Base-by-base conservation (phyloP, 2,329 filamentous ascomycete species). In the Cladorrhinum sp. region DNA sequence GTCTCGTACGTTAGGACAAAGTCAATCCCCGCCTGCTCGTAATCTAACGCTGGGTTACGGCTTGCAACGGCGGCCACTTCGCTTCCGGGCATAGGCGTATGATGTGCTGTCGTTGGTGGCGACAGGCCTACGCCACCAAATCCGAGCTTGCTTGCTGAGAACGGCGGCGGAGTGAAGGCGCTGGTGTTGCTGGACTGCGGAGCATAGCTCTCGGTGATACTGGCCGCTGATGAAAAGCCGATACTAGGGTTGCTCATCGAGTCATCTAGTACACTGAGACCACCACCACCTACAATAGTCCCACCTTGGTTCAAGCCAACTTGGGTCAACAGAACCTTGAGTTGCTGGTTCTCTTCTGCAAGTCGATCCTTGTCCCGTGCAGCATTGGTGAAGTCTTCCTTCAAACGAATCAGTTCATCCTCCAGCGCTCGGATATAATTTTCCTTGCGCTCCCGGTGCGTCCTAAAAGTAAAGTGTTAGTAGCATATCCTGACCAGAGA, bases 401-500 rank as follows among this genome's bases (percentile, higher is more conserved):
- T 95, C 49, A 98, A 80, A 53, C 92, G 88, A 20, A 96, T 81
- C 4, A 98, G 90, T 76, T 98, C 92, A 70, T 93, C 88, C 75
- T 99, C 95, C 16, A 98, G 84, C 10, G 90, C 87, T 74, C 96
- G 96, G 79, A 97, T 96, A 74, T 98, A 98, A 69, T 92, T 84
- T 76, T 98, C 95, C 74, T 98, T 98, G 67, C 95, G 87, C 77
- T 98, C 95, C 59, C 95, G 92, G 75, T 99, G 95, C 18, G 95
- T 98, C 72, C 95, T 96, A 71, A 16, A 58, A 60, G 55, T n/a
- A 36, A 1, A 7, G 29, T 29, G 45, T 53, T 24, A 5, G 18
- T 27, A 27, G 10, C 7, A 2, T 22, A n/a, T 13, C 3, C 4
- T n/a, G 10, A 20, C 1, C 65, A 62, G 38, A 18, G 50, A 57